These are phyloP conservation scores for Filobasidium wieringae DNA, from an alignment of 768 basidiomycete species.

Conservation along the genomic window DNA sequence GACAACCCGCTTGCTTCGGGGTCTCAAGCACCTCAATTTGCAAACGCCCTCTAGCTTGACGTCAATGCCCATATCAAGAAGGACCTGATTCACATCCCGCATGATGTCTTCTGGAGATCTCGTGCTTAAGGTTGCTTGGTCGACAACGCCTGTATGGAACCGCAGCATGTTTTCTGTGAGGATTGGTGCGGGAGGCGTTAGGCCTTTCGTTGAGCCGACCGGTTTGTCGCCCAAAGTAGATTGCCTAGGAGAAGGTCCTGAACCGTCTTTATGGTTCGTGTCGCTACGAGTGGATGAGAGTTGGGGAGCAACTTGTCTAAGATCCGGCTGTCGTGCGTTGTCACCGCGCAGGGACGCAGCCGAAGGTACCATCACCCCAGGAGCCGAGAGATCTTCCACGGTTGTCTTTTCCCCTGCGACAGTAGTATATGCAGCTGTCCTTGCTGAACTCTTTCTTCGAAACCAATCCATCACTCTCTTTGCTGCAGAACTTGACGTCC, in stretches of 20 bases:
- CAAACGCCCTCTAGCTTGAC: constrained; percentile 78
- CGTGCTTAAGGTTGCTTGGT: constrained; percentile 76
- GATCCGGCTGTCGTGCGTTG: too few species aligned
- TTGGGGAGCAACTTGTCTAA: too few species aligned
- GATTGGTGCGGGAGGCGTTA: neutral
- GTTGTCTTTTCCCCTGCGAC: constrained; percentile 9
- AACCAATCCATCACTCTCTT: constrained; percentile 99
- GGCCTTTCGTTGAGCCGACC: neutral
- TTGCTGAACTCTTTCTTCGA: constrained; percentile 43
- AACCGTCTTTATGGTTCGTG: too few species aligned
- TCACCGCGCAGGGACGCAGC: neutral
- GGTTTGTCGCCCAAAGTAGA: too few species aligned
- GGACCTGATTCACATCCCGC: constrained; percentile 63
- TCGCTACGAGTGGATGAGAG: too few species aligned
- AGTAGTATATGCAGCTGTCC: neutral
- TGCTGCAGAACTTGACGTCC: constrained; percentile 44
- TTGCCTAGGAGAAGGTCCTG: constrained; percentile 9
- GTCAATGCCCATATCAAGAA: constrained; percentile 83
- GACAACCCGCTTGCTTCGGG: constrained; percentile 52
- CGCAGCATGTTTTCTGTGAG: constrained; percentile 48
- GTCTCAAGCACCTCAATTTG: constrained; percentile 73
- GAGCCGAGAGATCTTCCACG: constrained; percentile 14
- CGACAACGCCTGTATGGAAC: constrained; percentile 83
- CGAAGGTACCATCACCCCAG: constrained; percentile 10
- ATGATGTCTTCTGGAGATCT: constrained; percentile 76